Evolutionary conservation across 305 asterid species (phyloP).

Genomic region (Withania somnifera): DNA sequence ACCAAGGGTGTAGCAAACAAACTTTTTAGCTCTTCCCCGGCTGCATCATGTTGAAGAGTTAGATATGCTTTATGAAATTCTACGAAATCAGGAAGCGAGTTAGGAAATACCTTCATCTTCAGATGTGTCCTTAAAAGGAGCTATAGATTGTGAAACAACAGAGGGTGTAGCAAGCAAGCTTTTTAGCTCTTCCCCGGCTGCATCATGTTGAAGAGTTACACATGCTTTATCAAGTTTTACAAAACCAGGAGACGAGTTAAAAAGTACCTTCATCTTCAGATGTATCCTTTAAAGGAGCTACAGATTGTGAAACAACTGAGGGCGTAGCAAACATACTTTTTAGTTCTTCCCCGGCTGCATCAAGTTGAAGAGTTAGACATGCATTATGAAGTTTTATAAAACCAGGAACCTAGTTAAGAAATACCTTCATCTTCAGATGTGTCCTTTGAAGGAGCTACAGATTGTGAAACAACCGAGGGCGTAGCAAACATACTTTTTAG

Average conservation of each 20-base stretch:
- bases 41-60: not conserved
- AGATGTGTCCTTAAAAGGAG: not conserved
- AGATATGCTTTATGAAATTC: not conserved
- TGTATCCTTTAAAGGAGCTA: not conserved
- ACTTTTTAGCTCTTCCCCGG: not conserved
- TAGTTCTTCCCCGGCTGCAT: conserved; percentile 1
- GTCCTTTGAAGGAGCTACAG: not conserved
- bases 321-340: not conserved
- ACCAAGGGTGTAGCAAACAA: not conserved
- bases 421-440: not conserved
- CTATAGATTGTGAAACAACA: not conserved
- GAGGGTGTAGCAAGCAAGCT: not conserved
- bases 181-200: conserved; percentile 1
- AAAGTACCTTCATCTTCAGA: not conserved
- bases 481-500: not conserved
- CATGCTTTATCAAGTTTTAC: not conserved
- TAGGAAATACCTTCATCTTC: not conserved
- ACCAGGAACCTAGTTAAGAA: not conserved
- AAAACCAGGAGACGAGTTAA: not conserved
- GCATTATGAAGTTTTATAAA: not conserved
- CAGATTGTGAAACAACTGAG: not conserved
- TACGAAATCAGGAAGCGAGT: not conserved
- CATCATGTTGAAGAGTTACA: not conserved
- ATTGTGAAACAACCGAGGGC: not conserved
- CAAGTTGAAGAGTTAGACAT: not conserved